Percentiles rank a stretch among this genome's conserved stretches.
Evolutionary conservation across 768 basidiomycete species (phyloP).

Genomic region (Leccinum arenicola): DNA sequence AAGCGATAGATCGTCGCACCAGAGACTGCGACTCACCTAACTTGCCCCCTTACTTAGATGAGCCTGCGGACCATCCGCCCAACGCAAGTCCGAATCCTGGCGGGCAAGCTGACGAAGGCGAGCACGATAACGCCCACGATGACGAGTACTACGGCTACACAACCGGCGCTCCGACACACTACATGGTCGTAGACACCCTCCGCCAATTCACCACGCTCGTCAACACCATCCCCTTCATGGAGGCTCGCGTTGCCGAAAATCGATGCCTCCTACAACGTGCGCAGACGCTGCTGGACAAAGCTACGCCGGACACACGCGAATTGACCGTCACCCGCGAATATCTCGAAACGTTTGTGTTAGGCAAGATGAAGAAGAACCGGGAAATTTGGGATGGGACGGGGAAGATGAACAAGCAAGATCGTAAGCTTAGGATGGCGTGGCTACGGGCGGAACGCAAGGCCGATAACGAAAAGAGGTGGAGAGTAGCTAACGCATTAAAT

Average conservation of each 20-base stretch:
- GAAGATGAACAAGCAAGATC: conserved; percentile 17
- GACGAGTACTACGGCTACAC: background rate
- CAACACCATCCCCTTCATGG: conserved; percentile 19
- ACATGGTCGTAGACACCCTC: conserved; percentile 29
- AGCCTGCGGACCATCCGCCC: conserved; percentile 4
- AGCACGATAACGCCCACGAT: background rate
- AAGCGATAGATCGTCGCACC: background rate
- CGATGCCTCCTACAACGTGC: conserved; percentile 19
- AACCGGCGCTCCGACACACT: conserved; percentile 19
- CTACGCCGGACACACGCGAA: conserved; percentile 20
- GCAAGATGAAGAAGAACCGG: conserved; percentile 29
- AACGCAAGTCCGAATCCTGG: background rate
- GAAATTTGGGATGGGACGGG: conserved; percentile 35
- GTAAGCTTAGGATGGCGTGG: conserved; percentile 27
- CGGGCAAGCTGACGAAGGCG: conserved; percentile 5
- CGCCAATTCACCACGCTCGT: conserved; percentile 25
- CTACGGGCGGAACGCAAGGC: conserved; percentile 21
- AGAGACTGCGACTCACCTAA: background rate
- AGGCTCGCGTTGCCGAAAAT: conserved; percentile 20
- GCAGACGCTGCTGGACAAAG: conserved; percentile 11
- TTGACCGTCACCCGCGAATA: conserved; percentile 22
- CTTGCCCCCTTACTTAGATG: conserved; percentile 3
- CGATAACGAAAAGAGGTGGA: conserved; percentile 19
- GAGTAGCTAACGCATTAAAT: conserved; percentile 14
- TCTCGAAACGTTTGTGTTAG: conserved; percentile 25